Evolutionary conservation across 805 yeast species (phyloP).

Genomic region (Ogataea glucozyma): DNA sequence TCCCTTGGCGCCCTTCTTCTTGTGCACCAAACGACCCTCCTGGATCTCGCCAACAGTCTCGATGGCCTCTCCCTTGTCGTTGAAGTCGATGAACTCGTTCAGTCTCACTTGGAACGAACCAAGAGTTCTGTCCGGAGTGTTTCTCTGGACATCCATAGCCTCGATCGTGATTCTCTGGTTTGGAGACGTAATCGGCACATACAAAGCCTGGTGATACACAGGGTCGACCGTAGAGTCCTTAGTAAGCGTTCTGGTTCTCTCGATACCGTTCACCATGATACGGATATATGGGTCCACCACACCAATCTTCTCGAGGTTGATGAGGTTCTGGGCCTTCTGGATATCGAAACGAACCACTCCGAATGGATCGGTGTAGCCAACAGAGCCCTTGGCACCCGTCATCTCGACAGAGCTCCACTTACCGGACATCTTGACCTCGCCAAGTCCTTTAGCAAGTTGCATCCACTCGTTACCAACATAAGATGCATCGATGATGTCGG

Average conservation of each 20-base stretch:
- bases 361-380: slow-evolving; percentile 90
- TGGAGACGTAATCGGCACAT: slow-evolving; percentile 78
- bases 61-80: slow-evolving; percentile 62
- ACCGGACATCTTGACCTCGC: slow-evolving; percentile 69
- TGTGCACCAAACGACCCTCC: slow-evolving; percentile 59
- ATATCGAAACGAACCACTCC: slow-evolving; percentile 82
- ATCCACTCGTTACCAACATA: slow-evolving; percentile 80
- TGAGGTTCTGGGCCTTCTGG: slow-evolving; percentile 68
- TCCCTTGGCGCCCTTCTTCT: slow-evolving; percentile 85
- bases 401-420: slow-evolving; percentile 87
- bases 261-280: slow-evolving; percentile 72
- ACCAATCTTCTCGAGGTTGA: slow-evolving; percentile 86
- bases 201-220: slow-evolving; percentile 79
- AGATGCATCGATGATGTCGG: slow-evolving; percentile 72
- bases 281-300: slow-evolving; percentile 90
- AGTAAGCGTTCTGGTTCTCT: slow-evolving; percentile 75
- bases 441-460: slow-evolving; percentile 65
- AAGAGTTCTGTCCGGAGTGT: slow-evolving; percentile 78
- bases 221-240: slow-evolving; percentile 71
- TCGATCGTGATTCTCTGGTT: slow-evolving; percentile 83
- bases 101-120: slow-evolving; percentile 78
- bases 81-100: slow-evolving; percentile 63
- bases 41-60: slow-evolving; percentile 60
- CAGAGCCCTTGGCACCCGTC: slow-evolving; percentile 62
- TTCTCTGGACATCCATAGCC: slow-evolving; percentile 86